A percentile compares a stretch with the other conserved stretches of the same genome.
Conservation (phyloP, 23 red algal genomes). For the Agarophyton chilense region DNA sequence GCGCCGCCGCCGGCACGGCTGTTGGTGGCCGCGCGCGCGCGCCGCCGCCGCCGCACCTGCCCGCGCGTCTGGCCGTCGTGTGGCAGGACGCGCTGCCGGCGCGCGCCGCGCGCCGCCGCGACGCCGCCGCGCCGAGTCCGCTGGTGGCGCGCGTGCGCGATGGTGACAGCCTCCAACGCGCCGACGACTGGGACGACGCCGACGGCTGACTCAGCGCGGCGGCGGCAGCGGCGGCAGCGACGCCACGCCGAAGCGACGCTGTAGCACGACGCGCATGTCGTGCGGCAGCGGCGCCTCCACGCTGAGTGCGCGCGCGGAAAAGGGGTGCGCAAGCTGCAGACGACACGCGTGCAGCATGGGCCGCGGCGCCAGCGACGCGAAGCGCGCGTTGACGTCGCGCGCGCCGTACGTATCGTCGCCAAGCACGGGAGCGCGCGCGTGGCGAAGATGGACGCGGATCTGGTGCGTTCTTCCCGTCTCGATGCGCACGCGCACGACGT, state of each 20-base stretch:
- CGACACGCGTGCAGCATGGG: constrained; percentile 83
- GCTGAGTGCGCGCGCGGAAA: constrained; percentile 28
- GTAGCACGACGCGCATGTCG: constrained; percentile 63
- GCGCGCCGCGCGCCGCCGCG: background rate
- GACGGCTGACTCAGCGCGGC: too few species aligned
- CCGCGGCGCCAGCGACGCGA: constrained; percentile 11
- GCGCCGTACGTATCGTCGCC: constrained; percentile 89
- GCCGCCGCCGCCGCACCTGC: background rate
- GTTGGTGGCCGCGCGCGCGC: too few species aligned
- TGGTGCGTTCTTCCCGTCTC: constrained; percentile 93
- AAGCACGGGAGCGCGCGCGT: constrained; percentile 71
- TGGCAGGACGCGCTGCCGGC: background rate
- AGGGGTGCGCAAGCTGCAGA: constrained; percentile 72
- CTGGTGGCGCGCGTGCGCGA: background rate
- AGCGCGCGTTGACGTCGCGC: constrained; percentile 66
- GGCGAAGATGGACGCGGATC: constrained; percentile 85
- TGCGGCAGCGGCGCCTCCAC: constrained; percentile 56
- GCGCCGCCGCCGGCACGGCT: background rate
- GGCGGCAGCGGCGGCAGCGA: background rate
- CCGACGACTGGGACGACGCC: too few species aligned
- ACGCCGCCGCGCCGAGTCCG: background rate
- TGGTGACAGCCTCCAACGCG: background rate
- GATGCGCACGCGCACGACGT: constrained; percentile 65
- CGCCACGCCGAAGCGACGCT: background rate
- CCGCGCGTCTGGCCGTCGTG: background rate